Evolutionary conservation across 2,329 filamentous ascomycete genomes (phyloP).

Genomic region (Cephalotrichum gorgonifer): DNA sequence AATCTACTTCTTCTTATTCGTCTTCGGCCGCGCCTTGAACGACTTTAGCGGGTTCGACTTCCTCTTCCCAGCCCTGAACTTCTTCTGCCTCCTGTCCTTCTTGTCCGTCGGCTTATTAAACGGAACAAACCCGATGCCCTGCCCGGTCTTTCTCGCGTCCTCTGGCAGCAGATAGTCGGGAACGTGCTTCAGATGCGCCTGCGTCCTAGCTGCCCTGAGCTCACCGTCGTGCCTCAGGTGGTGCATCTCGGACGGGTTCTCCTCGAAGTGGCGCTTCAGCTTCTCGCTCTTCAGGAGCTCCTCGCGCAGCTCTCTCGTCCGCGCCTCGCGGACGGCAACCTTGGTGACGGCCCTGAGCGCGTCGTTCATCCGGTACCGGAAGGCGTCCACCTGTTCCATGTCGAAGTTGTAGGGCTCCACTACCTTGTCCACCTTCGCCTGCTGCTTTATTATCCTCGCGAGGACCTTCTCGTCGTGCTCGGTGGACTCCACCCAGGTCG

Average conservation of each 20-base stretch:
- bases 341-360: constrained; percentile 83
- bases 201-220: constrained; percentile 69
- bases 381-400: constrained; percentile 86
- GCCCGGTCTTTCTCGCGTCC: constrained; percentile 61
- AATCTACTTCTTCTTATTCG: constrained; percentile 10
- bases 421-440: constrained; percentile 67
- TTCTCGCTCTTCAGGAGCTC: constrained; percentile 92
- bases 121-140: constrained; percentile 68
- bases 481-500: constrained; percentile 64
- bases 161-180: constrained; percentile 85
- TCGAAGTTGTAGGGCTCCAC: constrained; percentile 90
- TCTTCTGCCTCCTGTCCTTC: constrained; percentile 30
- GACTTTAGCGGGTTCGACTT: constrained; percentile 81
- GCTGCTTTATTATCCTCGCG: constrained; percentile 67
- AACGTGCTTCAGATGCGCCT: constrained; percentile 86
- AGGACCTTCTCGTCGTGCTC: constrained; percentile 81
- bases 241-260: constrained; percentile 81
- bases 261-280: constrained; percentile 89
- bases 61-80: constrained; percentile 42
- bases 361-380: constrained; percentile 91
- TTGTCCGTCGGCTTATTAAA: constrained; percentile 45
- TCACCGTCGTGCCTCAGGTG: constrained; percentile 88
- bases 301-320: constrained; percentile 75
- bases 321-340: constrained; percentile 80
- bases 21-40: constrained; percentile 58